phyloP scores from a whole-genome alignment of 2,329 filamentous ascomycete species.

The Colletotrichum magnum region DNA sequence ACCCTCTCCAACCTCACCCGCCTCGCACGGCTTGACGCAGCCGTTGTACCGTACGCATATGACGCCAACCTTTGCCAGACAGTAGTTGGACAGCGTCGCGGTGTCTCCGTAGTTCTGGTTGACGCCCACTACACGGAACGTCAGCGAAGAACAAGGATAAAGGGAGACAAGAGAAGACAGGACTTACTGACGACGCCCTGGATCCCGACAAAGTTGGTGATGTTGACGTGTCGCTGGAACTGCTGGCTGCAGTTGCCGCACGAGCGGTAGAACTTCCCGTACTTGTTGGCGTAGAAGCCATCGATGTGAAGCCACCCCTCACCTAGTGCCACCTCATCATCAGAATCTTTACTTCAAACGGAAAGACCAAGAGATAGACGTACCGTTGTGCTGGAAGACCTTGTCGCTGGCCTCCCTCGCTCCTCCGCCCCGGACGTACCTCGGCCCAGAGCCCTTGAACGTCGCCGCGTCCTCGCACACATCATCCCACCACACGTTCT shows the following conservation, averaged over 20 bases:
- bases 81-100: conserved; percentile 48
- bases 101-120: conserved; percentile 55
- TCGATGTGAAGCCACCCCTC: conserved; percentile 16
- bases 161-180: too few species aligned
- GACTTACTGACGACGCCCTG: conserved; percentile 25
- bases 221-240: conserved; percentile 30
- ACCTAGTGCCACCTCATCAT: too few species aligned
- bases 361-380: neutral
- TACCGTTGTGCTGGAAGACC: conserved; percentile 13
- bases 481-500: conserved; percentile 25
- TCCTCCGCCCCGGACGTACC: conserved; percentile 6
- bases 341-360: neutral
- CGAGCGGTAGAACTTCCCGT: conserved; percentile 15
- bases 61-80: conserved; percentile 32
- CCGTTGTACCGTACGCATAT: conserved; percentile 23
- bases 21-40: conserved; percentile 26
- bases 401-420: conserved; percentile 17
- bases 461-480: conserved; percentile 22
- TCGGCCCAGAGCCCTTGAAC: neutral
- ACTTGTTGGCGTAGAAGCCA: conserved; percentile 11
- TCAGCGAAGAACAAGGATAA: neutral
- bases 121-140: conserved; percentile 49
- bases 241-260: conserved; percentile 25
- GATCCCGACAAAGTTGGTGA: conserved; percentile 32
- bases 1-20: conserved; percentile 22